Evolutionary conservation across 495 filamentous ascomycete species (phyloP), one percentile per base, ranked within the genome.

Genomic region (Aspergillus coremiiformis): DNA sequence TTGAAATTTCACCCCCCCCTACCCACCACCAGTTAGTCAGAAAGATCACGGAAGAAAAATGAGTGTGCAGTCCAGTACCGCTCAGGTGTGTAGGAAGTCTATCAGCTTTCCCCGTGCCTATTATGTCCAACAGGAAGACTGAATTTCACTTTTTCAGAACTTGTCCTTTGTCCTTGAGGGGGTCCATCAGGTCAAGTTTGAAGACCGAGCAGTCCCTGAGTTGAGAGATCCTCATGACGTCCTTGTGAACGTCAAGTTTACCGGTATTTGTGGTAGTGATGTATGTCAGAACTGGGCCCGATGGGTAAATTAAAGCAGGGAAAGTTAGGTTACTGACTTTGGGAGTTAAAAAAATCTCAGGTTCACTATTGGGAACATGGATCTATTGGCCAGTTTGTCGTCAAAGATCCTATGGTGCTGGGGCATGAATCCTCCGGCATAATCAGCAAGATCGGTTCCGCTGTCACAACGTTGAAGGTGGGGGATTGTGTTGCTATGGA

Each of bases 341-440:
- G 43, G 37, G 9, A 24, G 44, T 15, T 20, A 45, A 3, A 22
- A 47, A 51, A 50, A 19, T 29, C 33, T 21, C 39, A 81, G 78
- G 75, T 85, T n/a, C 90, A 95, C 79, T 95, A 93, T 78, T 93
- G 87, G 86, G 72, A 80, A 49, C 83, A 94, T 55, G 90, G 90
- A 47, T 74, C 81, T 32, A 95, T 95, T 63, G 90, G 88, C 54
- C 67, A 79, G 70, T 95, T 88, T 67, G 75, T 91, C 50, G 78
- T 94, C 56, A 85, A 85, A 59, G 79, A 82, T 15, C 90, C 90
- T 35, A 93, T 94, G 89, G 86, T 94, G 3, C 81, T 95, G n/a
- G 90, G 90, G 58, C 90, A 95, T 75, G 90, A 95, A 69, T 93
- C 87, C 11, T 78, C 87, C 52, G 90, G 88, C 52, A 82, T 88